Percentiles rank a stretch among this genome's conserved stretches.
Evolutionary conservation across 2,329 filamentous ascomycete species (phyloP).

Genomic region (Alternaria hordeiaustralica): DNA sequence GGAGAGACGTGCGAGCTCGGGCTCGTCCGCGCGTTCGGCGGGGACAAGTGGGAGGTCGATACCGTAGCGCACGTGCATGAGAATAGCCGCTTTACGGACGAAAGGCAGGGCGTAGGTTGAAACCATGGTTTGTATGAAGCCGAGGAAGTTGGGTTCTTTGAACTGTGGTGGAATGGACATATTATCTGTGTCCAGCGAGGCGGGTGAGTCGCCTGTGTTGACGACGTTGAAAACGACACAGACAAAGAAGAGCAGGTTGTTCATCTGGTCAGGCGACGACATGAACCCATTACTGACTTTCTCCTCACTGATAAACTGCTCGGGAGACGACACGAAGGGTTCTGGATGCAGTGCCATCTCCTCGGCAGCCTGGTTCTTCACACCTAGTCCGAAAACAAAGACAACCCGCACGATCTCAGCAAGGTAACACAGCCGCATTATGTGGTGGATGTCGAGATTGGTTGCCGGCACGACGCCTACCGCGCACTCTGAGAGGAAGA

Average conservation of each 20-base stretch:
- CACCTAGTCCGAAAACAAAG: conserved; percentile 55
- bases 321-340: conserved; percentile 17
- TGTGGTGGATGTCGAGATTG: conserved; percentile 75
- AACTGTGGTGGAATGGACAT: conserved; percentile 32
- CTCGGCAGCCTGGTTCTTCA: conserved; percentile 9
- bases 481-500: conserved; percentile 81
- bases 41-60: conserved; percentile 80
- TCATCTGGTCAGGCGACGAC: conserved; percentile 33
- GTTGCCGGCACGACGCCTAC: conserved; percentile 73
- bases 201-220: conserved; percentile 30
- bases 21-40: conserved; percentile 62
- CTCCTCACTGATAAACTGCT: conserved; percentile 35
- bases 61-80: conserved; percentile 87
- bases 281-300: conserved; percentile 31
- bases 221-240: conserved; percentile 40
- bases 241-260: conserved; percentile 41
- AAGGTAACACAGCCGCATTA: conserved; percentile 85
- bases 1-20: conserved; percentile 83
- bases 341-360: conserved; percentile 5
- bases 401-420: conserved; percentile 89
- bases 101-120: conserved; percentile 89
- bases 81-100: conserved; percentile 81
- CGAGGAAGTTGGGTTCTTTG: conserved; percentile 41
- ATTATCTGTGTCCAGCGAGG: conserved; percentile 32
- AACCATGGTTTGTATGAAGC: conserved; percentile 55